Conservation (phyloP, 1,139 yeast genomes). For the Yamadazyma diospyri region DNA sequence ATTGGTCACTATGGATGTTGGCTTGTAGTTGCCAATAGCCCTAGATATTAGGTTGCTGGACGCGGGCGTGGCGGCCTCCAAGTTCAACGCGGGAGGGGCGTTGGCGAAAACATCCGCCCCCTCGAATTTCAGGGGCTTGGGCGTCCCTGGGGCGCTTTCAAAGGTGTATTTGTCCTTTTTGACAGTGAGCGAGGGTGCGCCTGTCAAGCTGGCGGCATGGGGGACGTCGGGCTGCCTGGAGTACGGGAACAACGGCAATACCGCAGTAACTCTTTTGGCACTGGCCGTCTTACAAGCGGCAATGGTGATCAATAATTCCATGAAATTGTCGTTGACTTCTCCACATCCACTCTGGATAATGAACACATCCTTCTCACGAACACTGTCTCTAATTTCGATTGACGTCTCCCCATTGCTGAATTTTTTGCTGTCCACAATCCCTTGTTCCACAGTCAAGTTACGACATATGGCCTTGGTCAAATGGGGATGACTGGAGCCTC, state of each 20-base stretch:
- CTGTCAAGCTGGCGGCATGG: conserved; percentile 65
- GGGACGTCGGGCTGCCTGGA: conserved; percentile 96
- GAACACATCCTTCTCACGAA: conserved; percentile 90
- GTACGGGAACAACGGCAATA: conserved; percentile 91
- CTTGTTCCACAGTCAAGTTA: conserved; percentile 59
- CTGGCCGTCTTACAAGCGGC: conserved; percentile 96
- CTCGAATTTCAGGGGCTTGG: conserved; percentile 35
- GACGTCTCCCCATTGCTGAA: conserved; percentile 90
- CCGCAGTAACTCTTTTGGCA: conserved; percentile 91
- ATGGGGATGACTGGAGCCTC: conserved; percentile 72
- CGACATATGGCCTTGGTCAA: conserved; percentile 62
- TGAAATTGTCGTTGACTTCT: conserved; percentile 83
- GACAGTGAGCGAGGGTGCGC: conserved; percentile 40
- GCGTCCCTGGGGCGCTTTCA: conserved; percentile 66
- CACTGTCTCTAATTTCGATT: conserved; percentile 76
- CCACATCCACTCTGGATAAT: conserved; percentile 83
- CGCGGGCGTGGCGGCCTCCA: conserved; percentile 4
- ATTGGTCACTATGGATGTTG: conserved; percentile 31
- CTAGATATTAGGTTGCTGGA: conserved; percentile 4
- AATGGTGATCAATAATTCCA: conserved; percentile 83
- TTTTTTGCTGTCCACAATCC: conserved; percentile 52
- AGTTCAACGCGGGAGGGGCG: conserved; percentile 18
- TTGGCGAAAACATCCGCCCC: conserved; percentile 9
- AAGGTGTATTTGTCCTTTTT: conserved; percentile 47
- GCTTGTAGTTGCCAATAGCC: conserved; percentile 11